Conservation (phyloP, 129 eudicot species). For the Oenanthe sinensis region DNA sequence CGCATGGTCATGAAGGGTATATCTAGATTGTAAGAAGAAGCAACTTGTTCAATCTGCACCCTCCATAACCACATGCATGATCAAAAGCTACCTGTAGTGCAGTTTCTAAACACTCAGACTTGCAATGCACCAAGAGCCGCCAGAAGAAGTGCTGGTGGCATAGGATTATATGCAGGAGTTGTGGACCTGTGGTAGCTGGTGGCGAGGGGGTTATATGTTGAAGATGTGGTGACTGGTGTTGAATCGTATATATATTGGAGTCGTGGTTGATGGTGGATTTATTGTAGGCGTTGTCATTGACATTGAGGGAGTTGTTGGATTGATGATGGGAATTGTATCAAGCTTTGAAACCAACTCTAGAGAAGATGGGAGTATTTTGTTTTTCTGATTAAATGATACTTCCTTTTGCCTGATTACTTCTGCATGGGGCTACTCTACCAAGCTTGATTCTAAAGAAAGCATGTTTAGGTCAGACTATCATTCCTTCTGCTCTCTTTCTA, state of each 20-base stretch:
- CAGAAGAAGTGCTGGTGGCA: slow-evolving; percentile 20
- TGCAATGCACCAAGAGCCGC: slow-evolving; percentile 89
- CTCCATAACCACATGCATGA: slow-evolving; percentile 26
- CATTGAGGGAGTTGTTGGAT: slow-evolving; percentile 39
- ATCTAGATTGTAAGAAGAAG: no score
- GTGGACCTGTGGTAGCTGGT: slow-evolving; percentile 25
- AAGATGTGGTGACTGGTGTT: slow-evolving; percentile 28
- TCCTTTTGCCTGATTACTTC: slow-evolving; percentile 31
- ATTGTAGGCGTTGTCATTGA: slow-evolving; percentile 39
- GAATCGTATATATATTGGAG: slow-evolving; percentile 13
- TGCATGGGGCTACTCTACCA: slow-evolving; percentile 27
- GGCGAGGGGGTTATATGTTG: slow-evolving; percentile 29
- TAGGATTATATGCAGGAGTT: slow-evolving; percentile 5
- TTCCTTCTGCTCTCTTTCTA: slow-evolving; percentile 16
- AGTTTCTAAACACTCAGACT: slow-evolving; percentile 58
- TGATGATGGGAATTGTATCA: slow-evolving; percentile 58
- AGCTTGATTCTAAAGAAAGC: slow-evolving; percentile 43
- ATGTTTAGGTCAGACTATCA: slow-evolving; percentile 18
- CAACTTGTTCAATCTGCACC: no score
- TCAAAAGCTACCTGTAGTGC: slow-evolving; percentile 84
- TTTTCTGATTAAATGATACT: slow-evolving; percentile 23
- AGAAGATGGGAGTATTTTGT: slow-evolving; percentile 23
- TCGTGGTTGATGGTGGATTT: slow-evolving; percentile 19
- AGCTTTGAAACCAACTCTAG: slow-evolving; percentile 22
- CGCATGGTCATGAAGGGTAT: no score